These are phyloP conservation scores for Ligustrum vulgare DNA, from an alignment of 257 asterid species.

Conservation along the genomic window DNA sequence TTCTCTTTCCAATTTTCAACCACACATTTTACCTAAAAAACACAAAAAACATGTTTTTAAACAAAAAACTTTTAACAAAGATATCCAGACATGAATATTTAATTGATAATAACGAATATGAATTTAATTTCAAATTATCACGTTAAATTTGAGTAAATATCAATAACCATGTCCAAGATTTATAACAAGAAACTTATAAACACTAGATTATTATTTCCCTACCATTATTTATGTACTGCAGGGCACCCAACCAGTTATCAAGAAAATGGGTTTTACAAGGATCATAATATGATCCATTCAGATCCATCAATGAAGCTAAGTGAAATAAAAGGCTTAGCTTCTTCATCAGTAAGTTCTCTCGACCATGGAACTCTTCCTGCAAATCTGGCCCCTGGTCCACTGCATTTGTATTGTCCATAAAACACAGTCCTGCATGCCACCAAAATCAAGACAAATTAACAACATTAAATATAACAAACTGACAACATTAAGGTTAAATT, in stretches of 20 bases:
- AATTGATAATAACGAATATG: too few species aligned
- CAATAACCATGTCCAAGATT: not conserved
- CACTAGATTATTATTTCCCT: not conserved
- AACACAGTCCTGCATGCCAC: constrained; percentile 71
- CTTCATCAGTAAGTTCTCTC: constrained; percentile 81
- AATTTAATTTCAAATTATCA: too few species aligned
- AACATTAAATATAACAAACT: not conserved
- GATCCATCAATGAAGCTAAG: constrained; percentile 84
- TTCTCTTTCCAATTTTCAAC: too few species aligned
- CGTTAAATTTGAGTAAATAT: too few species aligned
- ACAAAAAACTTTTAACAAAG: too few species aligned
- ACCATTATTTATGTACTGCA: not conserved
- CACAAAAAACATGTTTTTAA: too few species aligned
- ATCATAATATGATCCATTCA: constrained; percentile 65
- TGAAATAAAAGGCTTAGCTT: constrained; percentile 91
- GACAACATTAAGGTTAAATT: not conserved
- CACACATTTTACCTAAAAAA: too few species aligned
- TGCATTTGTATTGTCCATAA: constrained; percentile 93
- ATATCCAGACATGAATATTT: too few species aligned
- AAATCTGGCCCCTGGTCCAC: constrained; percentile 78
- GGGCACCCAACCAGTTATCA: not conserved
- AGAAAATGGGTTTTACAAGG: not conserved
- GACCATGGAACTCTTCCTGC: constrained; percentile 98
- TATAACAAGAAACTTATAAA: not conserved
- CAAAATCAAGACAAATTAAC: constrained; percentile 8